A percentile compares a stretch with the other conserved stretches of the same genome.
Evolutionary conservation across 495 filamentous ascomycete species (phyloP).

Genomic region (Polyplosphaeria fusca): DNA sequence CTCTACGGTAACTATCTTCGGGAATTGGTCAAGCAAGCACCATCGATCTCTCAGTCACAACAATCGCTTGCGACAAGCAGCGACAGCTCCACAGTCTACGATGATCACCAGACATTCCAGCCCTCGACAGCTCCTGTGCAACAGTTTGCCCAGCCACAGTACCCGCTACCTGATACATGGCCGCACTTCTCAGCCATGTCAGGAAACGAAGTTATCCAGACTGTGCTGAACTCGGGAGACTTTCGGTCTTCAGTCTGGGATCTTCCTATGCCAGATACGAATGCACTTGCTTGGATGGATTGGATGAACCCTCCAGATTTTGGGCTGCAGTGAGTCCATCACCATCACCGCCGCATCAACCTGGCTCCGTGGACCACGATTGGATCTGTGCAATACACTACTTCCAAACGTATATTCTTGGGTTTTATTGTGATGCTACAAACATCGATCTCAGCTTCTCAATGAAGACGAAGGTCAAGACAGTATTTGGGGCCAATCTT

Average conservation of each 20-base stretch:
- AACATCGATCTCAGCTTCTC: slow-evolving; percentile 35
- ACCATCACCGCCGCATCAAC: no score
- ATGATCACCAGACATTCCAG: neutral
- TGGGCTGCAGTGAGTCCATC: slow-evolving; percentile 26
- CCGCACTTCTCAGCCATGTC: slow-evolving; percentile 65
- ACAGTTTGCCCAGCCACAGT: slow-evolving; percentile 36
- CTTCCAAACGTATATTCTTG: no score
- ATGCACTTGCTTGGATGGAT: slow-evolving; percentile 59
- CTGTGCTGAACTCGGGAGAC: slow-evolving; percentile 56
- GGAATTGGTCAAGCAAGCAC: slow-evolving; percentile 50
- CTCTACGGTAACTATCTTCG: slow-evolving; percentile 62
- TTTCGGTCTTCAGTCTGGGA: slow-evolving; percentile 54
- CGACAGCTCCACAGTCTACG: neutral
- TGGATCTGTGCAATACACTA: no score
- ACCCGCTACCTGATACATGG: slow-evolving; percentile 40
- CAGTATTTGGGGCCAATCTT: slow-evolving; percentile 43
- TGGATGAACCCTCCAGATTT: slow-evolving; percentile 53
- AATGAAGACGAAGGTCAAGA: slow-evolving; percentile 46
- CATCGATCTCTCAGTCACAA: neutral
- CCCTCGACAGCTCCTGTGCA: neutral
- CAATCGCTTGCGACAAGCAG: neutral
- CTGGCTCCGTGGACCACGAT: no score
- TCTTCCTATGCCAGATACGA: slow-evolving; percentile 52
- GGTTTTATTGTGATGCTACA: no score
- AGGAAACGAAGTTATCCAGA: slow-evolving; percentile 61